Base-by-base conservation (phyloP, 176 grass and related monocot species). In the Cenchrus americanus region DNA sequence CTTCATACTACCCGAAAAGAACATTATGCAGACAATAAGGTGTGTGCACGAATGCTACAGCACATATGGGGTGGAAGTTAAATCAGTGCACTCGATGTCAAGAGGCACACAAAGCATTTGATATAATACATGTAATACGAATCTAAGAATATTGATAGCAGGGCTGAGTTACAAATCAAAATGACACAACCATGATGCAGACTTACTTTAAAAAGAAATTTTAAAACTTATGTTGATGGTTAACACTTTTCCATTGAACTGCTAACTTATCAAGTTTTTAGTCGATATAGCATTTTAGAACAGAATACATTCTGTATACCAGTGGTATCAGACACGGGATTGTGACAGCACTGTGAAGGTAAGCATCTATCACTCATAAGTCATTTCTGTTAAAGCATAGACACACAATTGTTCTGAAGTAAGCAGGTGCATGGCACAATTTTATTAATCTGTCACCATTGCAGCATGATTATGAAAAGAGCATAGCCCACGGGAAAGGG, bases 51-150 rank as follows among this genome's bases (percentile, higher is more conserved):
- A 22, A 52, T 32, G 23, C 7, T 59, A 62, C 12, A 62, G 43
- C 24, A 46, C 42, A 62, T 13, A 22, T 1, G 71, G 62, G 6
- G 75, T 0, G 10, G 57, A 69, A 34, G 11, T 47, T 55, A 2
- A 19, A 55, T 62, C 43, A 80, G 10, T 32, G 14, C 24, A 75
- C 1, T 76, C 76, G 32, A 34, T 69, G 17, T 81, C 67, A 75
- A 51, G 17, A 51, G 15, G 53, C 62, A 44, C 52, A 69, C 69
- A 83, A 63, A 21, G 52, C 55, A 55, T 83, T 55, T 24, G 62
- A 78, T 14, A 76, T 9, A 55, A 49, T 49, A 60, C 59, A 53
- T 8, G 11, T 72, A 63, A 78, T 40, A 43, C 62, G 10, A 86
- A 79, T 42, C 5, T 65, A n/a, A 47, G 19, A 69, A 62, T 2